Evolutionary conservation across 345 rosid species (phyloP), one percentile per base, ranked within the genome.

Genomic region (Sisymbrium altissimum): DNA sequence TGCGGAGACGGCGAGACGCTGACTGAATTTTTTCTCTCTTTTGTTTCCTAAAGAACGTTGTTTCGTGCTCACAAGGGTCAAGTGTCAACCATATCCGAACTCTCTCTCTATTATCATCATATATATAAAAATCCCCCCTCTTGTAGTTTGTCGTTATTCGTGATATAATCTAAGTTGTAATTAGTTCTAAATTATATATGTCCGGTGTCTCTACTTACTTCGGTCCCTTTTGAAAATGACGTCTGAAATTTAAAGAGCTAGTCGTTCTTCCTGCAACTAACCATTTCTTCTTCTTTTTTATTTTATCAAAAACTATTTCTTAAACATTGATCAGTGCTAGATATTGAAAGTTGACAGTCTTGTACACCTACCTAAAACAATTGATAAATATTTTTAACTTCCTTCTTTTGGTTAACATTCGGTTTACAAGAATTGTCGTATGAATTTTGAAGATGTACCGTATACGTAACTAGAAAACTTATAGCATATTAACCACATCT

Each of bases 51-150:
- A 71, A 55, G 72, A 71, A 77, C 68, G 80, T 65, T 77, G 80
- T 33, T 77, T 77, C 76, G 68, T 40, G 45, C 48, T 49, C 56
- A 39, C 63, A 77, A 65, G 68, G 80, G 80, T 77, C 80, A 76
- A 65, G 68, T 15, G 14, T 60, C 65, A 49, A 74, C 75, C 52
- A 63, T 56, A 55, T 77, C 75, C 48, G 32, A 68, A 39, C 18
- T 27, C 17, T 57, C 4, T 45, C 27, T 58, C 5, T 32, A 23
- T 17, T 57, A 17, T 35, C 46, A 44, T 58, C 15, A 32, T 2
- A 7, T 53, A 12, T 53, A 61, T 40, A 50, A n/a, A 50, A 19
- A 13, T 5, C 0, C 23, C 7, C 52, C 52, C 44, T 69, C 60
- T 76, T 70, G 54, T 64, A 2, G 4, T 64, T 76, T 70, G 71